phyloP scores from a whole-genome alignment of 345 rosid species.

The Eucalyptus marginata region DNA sequence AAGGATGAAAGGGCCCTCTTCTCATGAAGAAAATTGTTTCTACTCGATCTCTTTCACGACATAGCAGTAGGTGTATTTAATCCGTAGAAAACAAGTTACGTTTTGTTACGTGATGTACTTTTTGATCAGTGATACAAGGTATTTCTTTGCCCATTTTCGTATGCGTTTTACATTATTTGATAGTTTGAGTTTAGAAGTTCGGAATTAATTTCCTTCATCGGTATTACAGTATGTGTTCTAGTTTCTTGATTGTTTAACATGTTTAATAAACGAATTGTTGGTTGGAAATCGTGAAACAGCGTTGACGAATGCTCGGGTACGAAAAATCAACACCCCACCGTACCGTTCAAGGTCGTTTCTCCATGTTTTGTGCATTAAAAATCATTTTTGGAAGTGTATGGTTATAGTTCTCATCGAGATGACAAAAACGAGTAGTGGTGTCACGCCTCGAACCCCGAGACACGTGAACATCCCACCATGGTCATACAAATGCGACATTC shows the following conservation, averaged over 20 bases:
- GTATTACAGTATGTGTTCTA: accelerated
- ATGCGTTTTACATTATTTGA: accelerated
- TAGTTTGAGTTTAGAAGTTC: background rate
- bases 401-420: accelerated
- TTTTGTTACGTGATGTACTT: accelerated
- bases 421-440: too few relatives aligned
- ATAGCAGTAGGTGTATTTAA: background rate
- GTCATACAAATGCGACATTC: too few relatives aligned
- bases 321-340: accelerated
- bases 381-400: too few relatives aligned
- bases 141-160: accelerated
- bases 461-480: too few relatives aligned
- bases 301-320: accelerated
- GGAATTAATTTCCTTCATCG: too few relatives aligned
- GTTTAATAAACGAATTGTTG: too few relatives aligned
- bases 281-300: accelerated
- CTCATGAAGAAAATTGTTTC: too few relatives aligned
- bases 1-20: too few relatives aligned
- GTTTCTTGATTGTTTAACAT: too few relatives aligned
- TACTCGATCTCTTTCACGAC: background rate
- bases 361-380: accelerated
- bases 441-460: too few relatives aligned
- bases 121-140: accelerated
- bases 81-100: accelerated
- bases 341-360: accelerated